These are phyloP conservation scores for Mycena capillaripes DNA, from an alignment of 768 basidiomycete species.

Conservation along the genomic window DNA sequence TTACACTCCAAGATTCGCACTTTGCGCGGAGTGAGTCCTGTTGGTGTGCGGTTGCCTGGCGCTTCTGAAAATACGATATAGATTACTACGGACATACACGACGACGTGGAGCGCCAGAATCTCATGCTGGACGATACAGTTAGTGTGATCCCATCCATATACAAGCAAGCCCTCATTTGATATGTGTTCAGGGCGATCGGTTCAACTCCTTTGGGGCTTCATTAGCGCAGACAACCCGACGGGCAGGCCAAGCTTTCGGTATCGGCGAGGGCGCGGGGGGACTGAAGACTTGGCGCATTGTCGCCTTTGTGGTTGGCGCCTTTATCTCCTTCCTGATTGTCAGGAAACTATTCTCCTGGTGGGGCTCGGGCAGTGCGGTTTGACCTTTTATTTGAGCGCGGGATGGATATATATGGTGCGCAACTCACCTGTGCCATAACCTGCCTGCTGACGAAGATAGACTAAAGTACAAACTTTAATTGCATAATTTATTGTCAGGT, in stretches of 20 bases:
- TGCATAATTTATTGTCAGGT: conserved; percentile 8
- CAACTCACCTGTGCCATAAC: not conserved
- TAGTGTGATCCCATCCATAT: conserved; percentile 40
- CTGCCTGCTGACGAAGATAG: not conserved
- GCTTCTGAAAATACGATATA: conserved; percentile 43
- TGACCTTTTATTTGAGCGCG: not conserved
- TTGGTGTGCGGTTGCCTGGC: not conserved
- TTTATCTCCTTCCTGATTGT: conserved; percentile 72
- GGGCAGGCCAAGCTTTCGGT: conserved; percentile 83
- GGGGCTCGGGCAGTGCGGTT: conserved; percentile 42
- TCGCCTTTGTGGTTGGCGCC: conserved; percentile 67
- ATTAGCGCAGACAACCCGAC: conserved; percentile 75
- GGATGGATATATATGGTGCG: conserved; percentile 21
- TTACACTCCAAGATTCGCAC: conserved; percentile 89
- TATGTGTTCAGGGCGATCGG: conserved; percentile 66
- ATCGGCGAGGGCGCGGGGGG: conserved; percentile 67
- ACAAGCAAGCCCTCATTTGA: conserved; percentile 2
- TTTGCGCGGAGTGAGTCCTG: conserved; percentile 75
- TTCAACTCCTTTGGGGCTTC: conserved; percentile 76
- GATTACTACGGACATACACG: conserved; percentile 92
- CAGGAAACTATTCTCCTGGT: conserved; percentile 65
- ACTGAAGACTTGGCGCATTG: conserved; percentile 78
- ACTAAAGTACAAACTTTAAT: conserved; percentile 21
- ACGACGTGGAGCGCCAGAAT: conserved; percentile 89
- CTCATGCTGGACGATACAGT: conserved; percentile 83